These are phyloP conservation scores for Furcasterigmium sp. DNA, from an alignment of 2,329 filamentous ascomycete species.

Conservation along the genomic window DNA sequence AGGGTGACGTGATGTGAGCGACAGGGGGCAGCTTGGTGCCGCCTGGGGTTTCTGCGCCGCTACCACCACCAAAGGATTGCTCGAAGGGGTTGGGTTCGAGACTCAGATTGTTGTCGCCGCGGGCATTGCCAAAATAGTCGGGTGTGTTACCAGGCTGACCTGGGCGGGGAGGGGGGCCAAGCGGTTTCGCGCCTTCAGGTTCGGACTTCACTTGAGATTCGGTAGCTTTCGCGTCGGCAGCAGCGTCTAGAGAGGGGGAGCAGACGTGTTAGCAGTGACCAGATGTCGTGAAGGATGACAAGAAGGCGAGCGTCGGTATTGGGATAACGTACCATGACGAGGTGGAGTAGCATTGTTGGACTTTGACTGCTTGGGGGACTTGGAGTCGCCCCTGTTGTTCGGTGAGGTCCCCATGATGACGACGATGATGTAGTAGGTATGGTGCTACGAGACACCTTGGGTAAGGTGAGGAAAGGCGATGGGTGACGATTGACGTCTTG, in stretches of 20 bases:
- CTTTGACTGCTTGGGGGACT: constrained; percentile 39
- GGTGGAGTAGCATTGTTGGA: constrained; percentile 31
- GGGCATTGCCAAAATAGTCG: constrained; percentile 64
- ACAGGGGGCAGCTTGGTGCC: constrained; percentile 82
- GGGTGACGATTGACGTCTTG: constrained; percentile 19
- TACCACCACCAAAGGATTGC: constrained; percentile 72
- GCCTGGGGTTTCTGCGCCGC: constrained; percentile 72
- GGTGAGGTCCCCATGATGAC: constrained; percentile 44
- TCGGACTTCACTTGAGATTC: constrained; percentile 47
- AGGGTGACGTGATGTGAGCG: constrained; percentile 84
- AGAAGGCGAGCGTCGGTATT: constrained; percentile 6
- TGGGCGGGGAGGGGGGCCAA: constrained; percentile 67
- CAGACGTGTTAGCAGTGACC: constrained; percentile 14
- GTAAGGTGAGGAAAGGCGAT: constrained; percentile 20
- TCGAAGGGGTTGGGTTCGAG: constrained; percentile 96
- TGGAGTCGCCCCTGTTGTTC: constrained; percentile 36
- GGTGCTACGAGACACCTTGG: constrained; percentile 3
- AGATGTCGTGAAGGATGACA: constrained; percentile 4
- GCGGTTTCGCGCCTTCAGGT: constrained; percentile 57
- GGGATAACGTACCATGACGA: constrained; percentile 30
- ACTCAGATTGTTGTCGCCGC: constrained; percentile 44
- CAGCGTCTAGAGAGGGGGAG: constrained; percentile 27
- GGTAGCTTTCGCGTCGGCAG: constrained; percentile 42
- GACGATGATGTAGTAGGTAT: constrained; percentile 36
- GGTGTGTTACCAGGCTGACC: constrained; percentile 50